Conservation (phyloP, 2,329 filamentous ascomycete species). For the Myriosclerotinia duriaeana region DNA sequence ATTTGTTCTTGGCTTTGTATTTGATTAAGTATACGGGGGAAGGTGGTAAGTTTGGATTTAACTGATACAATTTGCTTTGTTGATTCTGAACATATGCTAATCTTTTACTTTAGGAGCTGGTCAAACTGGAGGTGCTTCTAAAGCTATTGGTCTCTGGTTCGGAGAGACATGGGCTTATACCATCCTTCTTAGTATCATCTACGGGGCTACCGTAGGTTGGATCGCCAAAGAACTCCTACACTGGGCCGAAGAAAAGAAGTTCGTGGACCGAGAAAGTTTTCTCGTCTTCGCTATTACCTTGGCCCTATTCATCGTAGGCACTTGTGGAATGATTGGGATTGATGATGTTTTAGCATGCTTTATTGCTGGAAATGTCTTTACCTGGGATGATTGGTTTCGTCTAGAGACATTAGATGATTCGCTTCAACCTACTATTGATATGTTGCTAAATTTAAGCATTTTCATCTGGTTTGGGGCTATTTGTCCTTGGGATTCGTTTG, state of each 20-base stretch:
- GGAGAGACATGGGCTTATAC: conserved; percentile 82
- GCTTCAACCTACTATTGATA: conserved; percentile 90
- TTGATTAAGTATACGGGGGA: conserved; percentile 70
- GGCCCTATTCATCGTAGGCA: conserved; percentile 83
- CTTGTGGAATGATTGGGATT: conserved; percentile 85
- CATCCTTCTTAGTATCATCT: conserved; percentile 74
- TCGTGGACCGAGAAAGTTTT: conserved; percentile 48
- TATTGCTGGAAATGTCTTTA: conserved; percentile 86
- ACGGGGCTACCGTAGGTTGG: conserved; percentile 77
- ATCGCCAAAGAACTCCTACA: conserved; percentile 78
- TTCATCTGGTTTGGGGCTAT: conserved; percentile 92
- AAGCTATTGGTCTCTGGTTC: conserved; percentile 79
- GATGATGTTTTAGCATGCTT: conserved; percentile 93
- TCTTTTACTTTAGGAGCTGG: conserved; percentile 36
- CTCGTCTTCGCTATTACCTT: conserved; percentile 69
- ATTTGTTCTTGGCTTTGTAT: conserved; percentile 81
- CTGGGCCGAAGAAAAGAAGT: conserved; percentile 77
- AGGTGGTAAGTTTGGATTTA: conserved; percentile 50
- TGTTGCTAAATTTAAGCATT: conserved; percentile 78
- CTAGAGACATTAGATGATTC: conserved; percentile 86
- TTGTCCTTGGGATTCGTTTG: conserved; percentile 75
- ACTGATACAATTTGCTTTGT: background rate
- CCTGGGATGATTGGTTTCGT: conserved; percentile 93
- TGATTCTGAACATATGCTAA: background rate
- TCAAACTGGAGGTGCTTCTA: conserved; percentile 56